These are phyloP conservation scores for Nicotiana tomentosiformis DNA, from an alignment of 257 asterid genomes.

Conservation along the genomic window DNA sequence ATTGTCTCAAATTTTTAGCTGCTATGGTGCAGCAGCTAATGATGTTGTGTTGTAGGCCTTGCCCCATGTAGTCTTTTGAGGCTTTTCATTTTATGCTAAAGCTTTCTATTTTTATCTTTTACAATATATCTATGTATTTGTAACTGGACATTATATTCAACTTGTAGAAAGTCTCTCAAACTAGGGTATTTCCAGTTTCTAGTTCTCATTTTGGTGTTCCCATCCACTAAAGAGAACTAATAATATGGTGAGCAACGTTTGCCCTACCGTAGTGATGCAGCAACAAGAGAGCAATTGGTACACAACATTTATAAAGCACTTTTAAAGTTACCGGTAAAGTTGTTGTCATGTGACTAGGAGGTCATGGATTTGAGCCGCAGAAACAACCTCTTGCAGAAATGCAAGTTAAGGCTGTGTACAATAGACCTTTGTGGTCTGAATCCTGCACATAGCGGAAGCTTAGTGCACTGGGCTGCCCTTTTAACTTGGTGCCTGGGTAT, in stretches of 20 bases:
- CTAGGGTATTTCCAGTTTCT: background rate
- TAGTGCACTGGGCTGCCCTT: too few species aligned
- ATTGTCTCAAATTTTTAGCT: slow-evolving; percentile 15
- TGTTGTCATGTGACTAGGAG: too few species aligned
- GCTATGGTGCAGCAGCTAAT: slow-evolving; percentile 15
- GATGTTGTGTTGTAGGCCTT: background rate
- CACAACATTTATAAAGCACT: too few species aligned
- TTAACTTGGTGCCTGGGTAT: too few species aligned
- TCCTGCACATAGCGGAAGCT: too few species aligned
- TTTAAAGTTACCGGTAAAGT: too few species aligned
- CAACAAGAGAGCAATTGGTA: background rate
- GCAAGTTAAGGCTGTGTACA: too few species aligned
- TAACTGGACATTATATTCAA: background rate
- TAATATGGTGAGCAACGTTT: background rate
- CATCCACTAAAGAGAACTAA: background rate
- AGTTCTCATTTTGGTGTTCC: slow-evolving; percentile 1
- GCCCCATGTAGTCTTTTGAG: background rate
- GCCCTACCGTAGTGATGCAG: background rate
- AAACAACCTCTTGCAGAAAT: too few species aligned
- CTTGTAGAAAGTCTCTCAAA: background rate
- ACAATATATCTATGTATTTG: background rate
- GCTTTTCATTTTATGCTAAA: background rate
- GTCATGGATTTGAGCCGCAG: too few species aligned
- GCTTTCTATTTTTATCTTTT: background rate
- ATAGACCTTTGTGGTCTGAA: too few species aligned